phyloP scores from a whole-genome alignment of 2,329 filamentous ascomycete species.

The Epichloe bromicola region DNA sequence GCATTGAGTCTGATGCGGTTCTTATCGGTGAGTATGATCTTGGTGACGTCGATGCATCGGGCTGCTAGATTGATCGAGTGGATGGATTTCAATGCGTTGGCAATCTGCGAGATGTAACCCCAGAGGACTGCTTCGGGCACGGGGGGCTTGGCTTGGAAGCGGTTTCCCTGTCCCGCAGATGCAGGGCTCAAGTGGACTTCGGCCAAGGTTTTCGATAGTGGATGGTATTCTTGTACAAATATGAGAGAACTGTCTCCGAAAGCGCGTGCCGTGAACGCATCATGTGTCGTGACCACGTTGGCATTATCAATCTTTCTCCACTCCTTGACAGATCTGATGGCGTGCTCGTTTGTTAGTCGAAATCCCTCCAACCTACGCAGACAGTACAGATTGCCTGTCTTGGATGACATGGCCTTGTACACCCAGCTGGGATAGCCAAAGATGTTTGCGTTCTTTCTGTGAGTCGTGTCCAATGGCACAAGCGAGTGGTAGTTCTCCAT shows the following conservation, averaged over 20 bases:
- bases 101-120: conserved; percentile 86
- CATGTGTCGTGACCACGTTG: conserved; percentile 73
- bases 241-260: conserved; percentile 94
- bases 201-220: conserved; percentile 75
- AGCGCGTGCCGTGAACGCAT: conserved; percentile 83
- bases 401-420: conserved; percentile 84
- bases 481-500: conserved; percentile 88
- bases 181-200: conserved; percentile 57
- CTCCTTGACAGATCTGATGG: conserved; percentile 71
- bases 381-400: conserved; percentile 80
- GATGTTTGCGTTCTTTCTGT: conserved; percentile 62
- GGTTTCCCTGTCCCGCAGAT: conserved; percentile 27
- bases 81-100: conserved; percentile 75
- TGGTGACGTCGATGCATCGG: conserved; percentile 72
- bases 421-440: conserved; percentile 90
- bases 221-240: conserved; percentile 87
- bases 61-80: conserved; percentile 73
- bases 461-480: conserved; percentile 72
- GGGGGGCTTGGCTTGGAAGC: conserved; percentile 30
- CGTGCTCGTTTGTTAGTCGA: conserved; percentile 75
- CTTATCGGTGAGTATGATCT: conserved; percentile 81
- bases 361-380: conserved; percentile 81
- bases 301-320: conserved; percentile 81
- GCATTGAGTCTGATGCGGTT: conserved; percentile 80
- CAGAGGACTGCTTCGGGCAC: conserved; percentile 68